Conservation (phyloP, 2,329 filamentous ascomycete species). For the Aspergillus pseudoterreus region DNA sequence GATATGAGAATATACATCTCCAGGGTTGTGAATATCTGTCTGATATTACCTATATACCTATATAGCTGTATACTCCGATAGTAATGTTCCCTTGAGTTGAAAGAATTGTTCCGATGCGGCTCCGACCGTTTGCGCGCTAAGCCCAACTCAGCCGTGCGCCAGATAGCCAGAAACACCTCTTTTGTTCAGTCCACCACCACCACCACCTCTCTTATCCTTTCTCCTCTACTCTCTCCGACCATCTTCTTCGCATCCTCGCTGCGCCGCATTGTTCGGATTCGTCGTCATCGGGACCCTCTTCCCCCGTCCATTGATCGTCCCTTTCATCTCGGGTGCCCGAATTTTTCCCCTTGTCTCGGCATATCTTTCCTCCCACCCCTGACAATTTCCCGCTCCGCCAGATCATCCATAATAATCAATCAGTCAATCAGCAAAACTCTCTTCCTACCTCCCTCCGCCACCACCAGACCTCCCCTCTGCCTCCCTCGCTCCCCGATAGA, state of each 20-base stretch:
- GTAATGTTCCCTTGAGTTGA: no score
- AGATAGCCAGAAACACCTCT: neutral
- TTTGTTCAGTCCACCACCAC: neutral
- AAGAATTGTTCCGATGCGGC: no score
- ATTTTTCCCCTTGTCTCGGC: constrained; percentile 5
- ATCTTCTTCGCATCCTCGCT: neutral
- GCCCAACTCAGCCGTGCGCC: neutral
- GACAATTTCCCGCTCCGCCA: constrained; percentile 18
- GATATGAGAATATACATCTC: no score
- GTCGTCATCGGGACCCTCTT: neutral
- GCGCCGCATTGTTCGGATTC: neutral
- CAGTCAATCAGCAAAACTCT: constrained; percentile 8
- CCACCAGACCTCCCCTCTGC: neutral
- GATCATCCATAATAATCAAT: no score
- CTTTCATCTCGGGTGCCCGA: neutral
- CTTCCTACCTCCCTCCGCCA: constrained; percentile 7
- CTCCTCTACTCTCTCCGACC: neutral
- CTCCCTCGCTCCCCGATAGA: constrained; percentile 1
- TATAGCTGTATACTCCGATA: no score
- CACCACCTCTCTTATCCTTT: neutral
- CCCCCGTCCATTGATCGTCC: neutral
- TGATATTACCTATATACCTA: no score
- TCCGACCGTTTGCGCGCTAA: no score
- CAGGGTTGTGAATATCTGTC: no score
- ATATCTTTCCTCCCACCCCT: constrained; percentile 14